A percentile compares a stretch with the other conserved stretches of the same genome.
Conservation (phyloP, 176 grass and related monocot species). For the Musa itinerans region DNA sequence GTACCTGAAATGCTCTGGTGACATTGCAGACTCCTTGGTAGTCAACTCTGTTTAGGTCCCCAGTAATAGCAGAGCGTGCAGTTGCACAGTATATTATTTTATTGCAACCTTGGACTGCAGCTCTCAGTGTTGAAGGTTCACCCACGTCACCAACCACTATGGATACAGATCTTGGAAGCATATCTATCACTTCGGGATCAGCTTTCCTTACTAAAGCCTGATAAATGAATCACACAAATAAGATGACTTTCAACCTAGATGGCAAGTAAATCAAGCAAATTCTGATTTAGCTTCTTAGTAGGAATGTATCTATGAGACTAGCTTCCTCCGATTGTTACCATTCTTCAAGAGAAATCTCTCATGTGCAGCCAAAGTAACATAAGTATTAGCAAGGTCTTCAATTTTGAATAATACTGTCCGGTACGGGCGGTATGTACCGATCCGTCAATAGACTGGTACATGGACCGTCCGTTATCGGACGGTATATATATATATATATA, state of each 20-base stretch:
- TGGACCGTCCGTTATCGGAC: too few species aligned
- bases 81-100: conserved; percentile 98
- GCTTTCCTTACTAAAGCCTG: conserved; percentile 88
- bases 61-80: conserved; percentile 85
- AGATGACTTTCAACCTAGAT: neutral
- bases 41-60: conserved; percentile 89
- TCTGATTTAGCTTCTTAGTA: neutral
- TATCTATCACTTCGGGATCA: conserved; percentile 75
- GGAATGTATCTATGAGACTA: too few species aligned
- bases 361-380: too few species aligned
- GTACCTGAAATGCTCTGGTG: conserved; percentile 84
- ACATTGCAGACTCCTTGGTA: conserved; percentile 82
- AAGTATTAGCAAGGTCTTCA: too few species aligned
- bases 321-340: too few species aligned
- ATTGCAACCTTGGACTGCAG: conserved; percentile 70
- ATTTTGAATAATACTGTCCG: too few species aligned
- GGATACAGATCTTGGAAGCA: conserved; percentile 79
- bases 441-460: too few species aligned
- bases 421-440: too few species aligned
- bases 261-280: neutral
- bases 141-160: conserved; percentile 86
- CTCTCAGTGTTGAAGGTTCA: conserved; percentile 55
- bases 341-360: too few species aligned
- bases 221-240: conserved; percentile 3
- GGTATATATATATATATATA: too few species aligned